These are phyloP conservation scores for Microcyclosporella mali DNA, from an alignment of 2,329 filamentous ascomycete genomes.

Conservation along the genomic window DNA sequence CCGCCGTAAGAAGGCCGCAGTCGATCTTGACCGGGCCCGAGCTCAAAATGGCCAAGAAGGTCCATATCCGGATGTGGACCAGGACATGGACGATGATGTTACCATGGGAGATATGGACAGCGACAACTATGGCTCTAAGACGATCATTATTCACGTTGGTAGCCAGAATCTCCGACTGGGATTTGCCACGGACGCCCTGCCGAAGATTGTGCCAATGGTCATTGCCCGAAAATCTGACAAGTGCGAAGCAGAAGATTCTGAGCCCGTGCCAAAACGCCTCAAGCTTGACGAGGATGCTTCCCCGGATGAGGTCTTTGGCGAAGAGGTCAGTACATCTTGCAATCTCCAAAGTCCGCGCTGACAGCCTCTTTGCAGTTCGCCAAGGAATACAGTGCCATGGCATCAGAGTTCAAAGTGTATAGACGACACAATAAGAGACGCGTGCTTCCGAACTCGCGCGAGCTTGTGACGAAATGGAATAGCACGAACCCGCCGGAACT, in stretches of 20 bases:
- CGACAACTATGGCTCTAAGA: slow-evolving; percentile 73
- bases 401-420: slow-evolving; percentile 75
- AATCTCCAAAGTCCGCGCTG: slow-evolving; percentile 1
- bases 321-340: slow-evolving; percentile 54
- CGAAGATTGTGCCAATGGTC: slow-evolving; percentile 89
- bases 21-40: slow-evolving; percentile 79
- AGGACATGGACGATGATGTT: slow-evolving; percentile 39
- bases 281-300: slow-evolving; percentile 57
- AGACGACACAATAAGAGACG: slow-evolving; percentile 93
- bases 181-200: slow-evolving; percentile 89
- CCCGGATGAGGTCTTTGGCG: slow-evolving; percentile 76
- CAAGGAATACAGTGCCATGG: slow-evolving; percentile 70
- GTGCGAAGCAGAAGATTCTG: slow-evolving; percentile 77
- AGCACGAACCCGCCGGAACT: slow-evolving; percentile 73
- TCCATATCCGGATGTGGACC: slow-evolving; percentile 34
- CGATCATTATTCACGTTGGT: slow-evolving; percentile 90
- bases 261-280: slow-evolving; percentile 65
- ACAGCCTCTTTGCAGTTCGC: slow-evolving; percentile 43
- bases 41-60: slow-evolving; percentile 60
- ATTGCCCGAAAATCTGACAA: slow-evolving; percentile 72
- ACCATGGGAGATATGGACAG: slow-evolving; percentile 52
- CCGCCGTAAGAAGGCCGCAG: slow-evolving; percentile 74
- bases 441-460: slow-evolving; percentile 94
- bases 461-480: slow-evolving; percentile 92
- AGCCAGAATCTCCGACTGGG: slow-evolving; percentile 94